phyloP scores from a whole-genome alignment of 2,329 filamentous ascomycete genomes.

The Coniochaeta ligniaria region DNA sequence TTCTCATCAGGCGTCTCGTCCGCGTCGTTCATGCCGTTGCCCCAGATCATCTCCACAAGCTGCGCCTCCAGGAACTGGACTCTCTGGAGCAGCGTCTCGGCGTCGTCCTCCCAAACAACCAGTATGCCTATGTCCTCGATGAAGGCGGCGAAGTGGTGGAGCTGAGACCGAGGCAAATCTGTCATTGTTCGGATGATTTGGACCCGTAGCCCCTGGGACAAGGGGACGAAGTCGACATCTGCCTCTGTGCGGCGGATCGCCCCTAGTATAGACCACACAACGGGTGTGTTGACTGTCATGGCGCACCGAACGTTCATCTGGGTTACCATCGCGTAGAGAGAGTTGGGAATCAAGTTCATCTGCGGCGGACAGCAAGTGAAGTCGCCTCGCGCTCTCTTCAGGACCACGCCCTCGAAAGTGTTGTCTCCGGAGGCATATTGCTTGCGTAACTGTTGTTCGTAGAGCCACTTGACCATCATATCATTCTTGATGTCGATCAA shows the following conservation, averaged over 20 bases:
- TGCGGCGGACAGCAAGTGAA: slow-evolving; percentile 31
- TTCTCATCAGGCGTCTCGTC: slow-evolving; percentile 33
- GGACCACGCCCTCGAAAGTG: slow-evolving; percentile 29
- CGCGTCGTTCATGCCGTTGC: slow-evolving; percentile 29
- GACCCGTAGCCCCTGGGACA: slow-evolving; percentile 49
- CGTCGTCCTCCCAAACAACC: slow-evolving; percentile 59
- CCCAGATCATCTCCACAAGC: slow-evolving; percentile 54
- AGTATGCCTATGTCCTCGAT: slow-evolving; percentile 49
- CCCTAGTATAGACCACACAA: slow-evolving; percentile 52
- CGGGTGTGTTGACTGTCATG: slow-evolving; percentile 60
- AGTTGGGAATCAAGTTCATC: slow-evolving; percentile 24
- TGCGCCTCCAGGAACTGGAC: slow-evolving; percentile 43
- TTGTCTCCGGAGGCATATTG: slow-evolving; percentile 29
- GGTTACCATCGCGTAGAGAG: slow-evolving; percentile 26
- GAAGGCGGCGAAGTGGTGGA: slow-evolving; percentile 61
- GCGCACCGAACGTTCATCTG: slow-evolving; percentile 44
- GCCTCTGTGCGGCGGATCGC: slow-evolving; percentile 31
- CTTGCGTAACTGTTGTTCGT: slow-evolving; percentile 51
- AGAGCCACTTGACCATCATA: slow-evolving; percentile 57
- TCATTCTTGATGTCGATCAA: slow-evolving; percentile 49
- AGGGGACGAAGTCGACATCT: slow-evolving; percentile 44
- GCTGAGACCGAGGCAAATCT: slow-evolving; percentile 51
- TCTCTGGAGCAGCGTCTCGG: slow-evolving; percentile 44
- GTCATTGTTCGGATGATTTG: slow-evolving; percentile 54
- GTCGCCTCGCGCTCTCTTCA: slow-evolving; percentile 28